Evolutionary conservation across 768 basidiomycete species (phyloP), one percentile per base, ranked within the genome.

Genomic region (Nidularia pulvinata): DNA sequence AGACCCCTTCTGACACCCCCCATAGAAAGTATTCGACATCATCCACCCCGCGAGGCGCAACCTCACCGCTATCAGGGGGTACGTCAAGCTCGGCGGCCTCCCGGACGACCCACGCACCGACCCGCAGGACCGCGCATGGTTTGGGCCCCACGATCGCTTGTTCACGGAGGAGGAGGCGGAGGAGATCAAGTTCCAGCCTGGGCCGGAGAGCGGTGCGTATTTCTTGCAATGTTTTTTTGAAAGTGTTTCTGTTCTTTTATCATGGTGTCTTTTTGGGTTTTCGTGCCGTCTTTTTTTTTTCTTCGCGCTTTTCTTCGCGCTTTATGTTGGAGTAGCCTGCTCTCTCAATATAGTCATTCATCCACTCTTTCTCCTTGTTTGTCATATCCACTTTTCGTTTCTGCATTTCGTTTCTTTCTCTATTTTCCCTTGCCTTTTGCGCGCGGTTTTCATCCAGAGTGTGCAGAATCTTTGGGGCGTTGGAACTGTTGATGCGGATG

Each of bases 101-200:
- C 93, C 95, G 0, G 95, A 99, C 67, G 93, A 98, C 64, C 96
- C 96, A 1, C 86, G 89, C 37, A 95, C 93, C 33, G 96, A 99
- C 65, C 96, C 96, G 11, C 96, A 99, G 69, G 96, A 98, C 65
- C 83, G 95, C n/a, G 79, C 88, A 6, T 98, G 96, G 96, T 98
- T 95, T 63, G 96, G 96, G 0, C 96, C 96, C 0, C 96, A 99
- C 65, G 96, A 99, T 62, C 79, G 96, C 9, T 73, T 98, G 44
- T 99, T 99, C 73, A 86, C 89, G 0, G 81, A 86, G 46, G 96
- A 97, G 64, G 96, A 98, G 72, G 80, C 76, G 53, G 86, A 89
- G 56, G 81, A 81, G 3, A 67, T 98, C 37, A 77, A 83, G 2
- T 98, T 98, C 71, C 66, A 75, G 16, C 76, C 87, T 2, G 94